These are phyloP conservation scores for Cochlearia excelsa DNA, from an alignment of 345 rosid species.

Conservation along the genomic window DNA sequence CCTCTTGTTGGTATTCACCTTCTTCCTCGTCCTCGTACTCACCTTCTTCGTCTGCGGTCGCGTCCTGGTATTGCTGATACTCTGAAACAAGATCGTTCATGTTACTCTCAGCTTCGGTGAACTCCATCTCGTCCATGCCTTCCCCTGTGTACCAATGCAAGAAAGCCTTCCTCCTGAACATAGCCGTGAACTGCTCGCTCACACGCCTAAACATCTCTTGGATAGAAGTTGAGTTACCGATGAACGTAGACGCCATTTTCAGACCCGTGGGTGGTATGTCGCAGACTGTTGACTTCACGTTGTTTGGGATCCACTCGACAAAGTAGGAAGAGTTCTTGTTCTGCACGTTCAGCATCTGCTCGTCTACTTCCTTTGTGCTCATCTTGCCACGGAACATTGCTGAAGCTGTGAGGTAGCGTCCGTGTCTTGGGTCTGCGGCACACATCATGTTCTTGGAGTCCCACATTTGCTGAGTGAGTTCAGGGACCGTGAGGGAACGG, in stretches of 20 bases:
- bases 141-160: too few species aligned
- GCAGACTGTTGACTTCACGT: slow-evolving; percentile 28
- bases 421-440: slow-evolving; percentile 36
- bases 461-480: too few species aligned
- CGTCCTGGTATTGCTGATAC: slow-evolving; percentile 28
- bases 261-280: slow-evolving; percentile 31
- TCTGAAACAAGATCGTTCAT: slow-evolving; percentile 40
- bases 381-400: slow-evolving; percentile 46
- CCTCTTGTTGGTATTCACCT: slow-evolving; percentile 25
- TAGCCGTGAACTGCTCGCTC: too few species aligned
- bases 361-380: slow-evolving; percentile 30
- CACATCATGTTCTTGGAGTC: too few species aligned
- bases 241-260: slow-evolving; percentile 26
- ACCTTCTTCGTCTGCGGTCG: slow-evolving; percentile 21
- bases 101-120: not conserved
- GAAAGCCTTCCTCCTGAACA: too few species aligned
- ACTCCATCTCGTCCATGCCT: too few species aligned
- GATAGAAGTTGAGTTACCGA: slow-evolving; percentile 16
- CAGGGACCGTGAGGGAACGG: too few species aligned
- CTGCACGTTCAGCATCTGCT: slow-evolving; percentile 6
- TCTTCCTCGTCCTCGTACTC: slow-evolving; percentile 30
- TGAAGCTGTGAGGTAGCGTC: slow-evolving; percentile 39
- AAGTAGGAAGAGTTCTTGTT: slow-evolving; percentile 26
- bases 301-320: slow-evolving; percentile 31
- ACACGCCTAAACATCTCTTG: too few species aligned